Evolutionary conservation across 148 eudicot species (phyloP).

Genomic region (Camellia granthamiana): DNA sequence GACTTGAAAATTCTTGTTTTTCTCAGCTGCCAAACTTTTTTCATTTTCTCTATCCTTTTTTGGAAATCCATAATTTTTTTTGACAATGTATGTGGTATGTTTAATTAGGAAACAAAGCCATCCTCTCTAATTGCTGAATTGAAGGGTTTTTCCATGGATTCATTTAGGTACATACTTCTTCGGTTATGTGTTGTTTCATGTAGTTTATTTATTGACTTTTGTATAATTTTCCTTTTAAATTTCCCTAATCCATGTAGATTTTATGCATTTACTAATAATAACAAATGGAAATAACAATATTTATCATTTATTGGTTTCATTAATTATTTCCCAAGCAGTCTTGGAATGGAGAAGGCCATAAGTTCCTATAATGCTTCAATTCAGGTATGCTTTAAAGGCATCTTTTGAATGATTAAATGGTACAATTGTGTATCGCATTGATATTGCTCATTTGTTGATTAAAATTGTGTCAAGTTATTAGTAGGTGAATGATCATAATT

Average conservation of each 20-base stretch:
- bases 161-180: constrained; percentile 27
- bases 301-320: background rate
- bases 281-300: background rate
- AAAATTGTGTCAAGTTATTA: background rate
- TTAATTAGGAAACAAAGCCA: constrained; percentile 40
- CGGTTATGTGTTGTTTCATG: background rate
- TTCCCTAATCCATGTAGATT: background rate
- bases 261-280: background rate
- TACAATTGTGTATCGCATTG: background rate
- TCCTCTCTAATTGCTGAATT: constrained; percentile 35
- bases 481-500: background rate
- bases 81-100: background rate
- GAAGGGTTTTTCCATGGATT: constrained; percentile 41
- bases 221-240: no score
- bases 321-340: constrained; percentile 28
- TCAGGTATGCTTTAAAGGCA: constrained; percentile 51
- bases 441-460: background rate
- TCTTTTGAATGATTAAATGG: background rate
- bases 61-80: background rate
- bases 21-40: no score
- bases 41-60: background rate
- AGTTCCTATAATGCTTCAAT: constrained; percentile 76
- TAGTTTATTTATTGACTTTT: background rate
- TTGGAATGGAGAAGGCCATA: constrained; percentile 58
- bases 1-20: background rate